Conservation (phyloP, 768 basidiomycete genomes). For the Boletus insuetus region DNA sequence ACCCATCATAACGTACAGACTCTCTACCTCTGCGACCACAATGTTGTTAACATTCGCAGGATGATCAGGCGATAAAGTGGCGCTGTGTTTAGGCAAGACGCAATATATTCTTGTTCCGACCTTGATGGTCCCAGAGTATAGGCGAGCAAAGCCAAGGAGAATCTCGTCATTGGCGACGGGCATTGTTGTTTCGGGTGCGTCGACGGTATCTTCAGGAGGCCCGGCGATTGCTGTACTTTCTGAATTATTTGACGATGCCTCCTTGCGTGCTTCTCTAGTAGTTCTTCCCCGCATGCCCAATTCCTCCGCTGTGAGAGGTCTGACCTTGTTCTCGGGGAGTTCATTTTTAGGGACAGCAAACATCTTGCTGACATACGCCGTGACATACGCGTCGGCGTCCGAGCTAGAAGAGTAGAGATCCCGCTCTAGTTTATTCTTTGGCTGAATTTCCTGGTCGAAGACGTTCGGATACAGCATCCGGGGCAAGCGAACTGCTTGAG, state of each 20-base stretch:
- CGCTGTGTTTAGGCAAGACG: slow-evolving; percentile 85
- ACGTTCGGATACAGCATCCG: slow-evolving; percentile 88
- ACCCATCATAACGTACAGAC: slow-evolving; percentile 97
- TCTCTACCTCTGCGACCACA: slow-evolving; percentile 58
- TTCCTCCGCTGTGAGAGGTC: slow-evolving; percentile 75
- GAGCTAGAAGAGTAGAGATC: slow-evolving; percentile 76
- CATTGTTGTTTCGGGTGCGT: neutral
- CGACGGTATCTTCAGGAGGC: neutral
- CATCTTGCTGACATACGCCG: slow-evolving; percentile 98
- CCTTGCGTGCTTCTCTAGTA: slow-evolving; percentile 41
- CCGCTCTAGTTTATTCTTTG: slow-evolving; percentile 79
- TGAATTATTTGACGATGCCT: slow-evolving; percentile 29
- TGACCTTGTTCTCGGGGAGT: slow-evolving; percentile 84
- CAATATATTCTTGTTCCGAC: slow-evolving; percentile 64
- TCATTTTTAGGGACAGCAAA: slow-evolving; percentile 83
- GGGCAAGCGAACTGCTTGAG: slow-evolving; percentile 82
- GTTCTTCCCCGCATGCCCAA: slow-evolving; percentile 67
- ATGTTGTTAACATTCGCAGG: slow-evolving; percentile 67
- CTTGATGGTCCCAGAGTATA: slow-evolving; percentile 86
- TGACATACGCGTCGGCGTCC: slow-evolving; percentile 53
- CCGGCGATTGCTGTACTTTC: slow-evolving; percentile 7
- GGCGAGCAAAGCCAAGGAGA: slow-evolving; percentile 87
- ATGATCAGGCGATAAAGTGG: slow-evolving; percentile 57
- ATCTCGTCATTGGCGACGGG: slow-evolving; percentile 45
- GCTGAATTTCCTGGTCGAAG: slow-evolving; percentile 53